These are phyloP conservation scores for Leishmania aethiopica DNA, from an alignment of 208 protist species.

Conservation along the genomic window DNA sequence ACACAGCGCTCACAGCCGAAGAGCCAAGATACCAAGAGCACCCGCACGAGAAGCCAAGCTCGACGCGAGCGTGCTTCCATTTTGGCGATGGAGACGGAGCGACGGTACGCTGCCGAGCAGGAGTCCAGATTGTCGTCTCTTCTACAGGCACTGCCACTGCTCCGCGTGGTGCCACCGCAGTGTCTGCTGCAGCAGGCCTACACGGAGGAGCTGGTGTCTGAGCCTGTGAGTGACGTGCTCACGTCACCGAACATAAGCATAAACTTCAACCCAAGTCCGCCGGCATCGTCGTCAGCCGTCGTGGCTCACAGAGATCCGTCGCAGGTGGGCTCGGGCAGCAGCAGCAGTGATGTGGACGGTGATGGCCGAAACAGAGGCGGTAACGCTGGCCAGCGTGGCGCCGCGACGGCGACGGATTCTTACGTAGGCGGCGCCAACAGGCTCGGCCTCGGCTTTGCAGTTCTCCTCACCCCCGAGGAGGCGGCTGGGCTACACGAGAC, in stretches of 20 bases:
- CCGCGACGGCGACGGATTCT: background rate
- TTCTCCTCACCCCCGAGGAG: conserved; percentile 10
- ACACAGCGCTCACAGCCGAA: background rate
- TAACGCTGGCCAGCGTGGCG: background rate
- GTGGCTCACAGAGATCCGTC: background rate
- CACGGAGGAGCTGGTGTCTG: conserved; percentile 5
- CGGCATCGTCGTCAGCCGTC: background rate
- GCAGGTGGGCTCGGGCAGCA: background rate
- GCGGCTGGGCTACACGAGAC: background rate
- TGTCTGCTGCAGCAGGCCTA: conserved; percentile 39
- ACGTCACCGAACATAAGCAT: background rate
- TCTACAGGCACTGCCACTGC: conserved; percentile 27
- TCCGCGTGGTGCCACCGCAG: conserved; percentile 39
- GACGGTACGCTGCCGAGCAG: conserved; percentile 24
- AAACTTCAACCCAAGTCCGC: background rate
- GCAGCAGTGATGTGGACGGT: background rate
- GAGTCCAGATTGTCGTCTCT: conserved; percentile 21
- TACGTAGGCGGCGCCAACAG: background rate
- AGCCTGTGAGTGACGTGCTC: background rate
- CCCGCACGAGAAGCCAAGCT: conserved; percentile 9
- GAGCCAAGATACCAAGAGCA: background rate
- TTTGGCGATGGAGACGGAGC: conserved; percentile 25
- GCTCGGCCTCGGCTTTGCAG: background rate
- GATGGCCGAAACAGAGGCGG: background rate
- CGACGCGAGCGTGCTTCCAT: conserved; percentile 21